phyloP scores from a whole-genome alignment of 371 early-diverging fungal species.

The Mortierella sp. region DNA sequence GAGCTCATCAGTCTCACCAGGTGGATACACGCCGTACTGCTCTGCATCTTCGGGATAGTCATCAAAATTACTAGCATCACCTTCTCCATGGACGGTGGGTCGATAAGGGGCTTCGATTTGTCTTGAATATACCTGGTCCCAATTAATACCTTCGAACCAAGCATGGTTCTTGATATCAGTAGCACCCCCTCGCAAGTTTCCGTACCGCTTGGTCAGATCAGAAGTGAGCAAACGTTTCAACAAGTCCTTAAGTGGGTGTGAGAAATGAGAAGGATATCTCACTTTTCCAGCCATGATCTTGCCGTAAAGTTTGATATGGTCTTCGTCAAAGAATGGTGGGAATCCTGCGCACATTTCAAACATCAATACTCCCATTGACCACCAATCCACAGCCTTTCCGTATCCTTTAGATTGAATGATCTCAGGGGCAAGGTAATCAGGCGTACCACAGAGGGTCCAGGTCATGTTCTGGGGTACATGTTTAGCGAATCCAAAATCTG shows the following conservation, averaged over 20 bases:
- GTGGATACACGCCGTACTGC: slow-evolving; percentile 63
- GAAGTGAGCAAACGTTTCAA: slow-evolving; percentile 87
- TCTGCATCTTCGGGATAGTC: slow-evolving; percentile 88
- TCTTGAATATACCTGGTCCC: slow-evolving; percentile 78
- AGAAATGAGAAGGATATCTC: slow-evolving; percentile 92
- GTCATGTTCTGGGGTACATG: slow-evolving; percentile 89
- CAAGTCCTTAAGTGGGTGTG: slow-evolving; percentile 90
- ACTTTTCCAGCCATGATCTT: slow-evolving; percentile 92
- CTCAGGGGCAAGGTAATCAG: slow-evolving; percentile 99
- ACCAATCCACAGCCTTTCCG: slow-evolving; percentile 96
- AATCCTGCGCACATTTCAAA: slow-evolving; percentile 95
- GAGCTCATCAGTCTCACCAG: slow-evolving; percentile 33
- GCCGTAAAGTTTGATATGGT: slow-evolving; percentile 94
- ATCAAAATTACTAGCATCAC: slow-evolving; percentile 97
- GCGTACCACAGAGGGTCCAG: slow-evolving; percentile 99
- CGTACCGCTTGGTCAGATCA: slow-evolving; percentile 91
- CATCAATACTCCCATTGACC: slow-evolving; percentile 95
- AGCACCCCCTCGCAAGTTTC: slow-evolving; percentile 91
- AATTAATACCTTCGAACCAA: slow-evolving; percentile 97
- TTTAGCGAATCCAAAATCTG: slow-evolving; percentile 99
- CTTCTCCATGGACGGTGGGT: slow-evolving; percentile 86
- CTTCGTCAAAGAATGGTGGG: slow-evolving; percentile 98
- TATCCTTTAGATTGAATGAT: slow-evolving; percentile 97
- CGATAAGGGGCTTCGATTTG: slow-evolving; percentile 92
- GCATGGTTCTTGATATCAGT: slow-evolving; percentile 93